Conservation (phyloP, 2,329 filamentous ascomycete species). For the Canariomyces notabilis region DNA sequence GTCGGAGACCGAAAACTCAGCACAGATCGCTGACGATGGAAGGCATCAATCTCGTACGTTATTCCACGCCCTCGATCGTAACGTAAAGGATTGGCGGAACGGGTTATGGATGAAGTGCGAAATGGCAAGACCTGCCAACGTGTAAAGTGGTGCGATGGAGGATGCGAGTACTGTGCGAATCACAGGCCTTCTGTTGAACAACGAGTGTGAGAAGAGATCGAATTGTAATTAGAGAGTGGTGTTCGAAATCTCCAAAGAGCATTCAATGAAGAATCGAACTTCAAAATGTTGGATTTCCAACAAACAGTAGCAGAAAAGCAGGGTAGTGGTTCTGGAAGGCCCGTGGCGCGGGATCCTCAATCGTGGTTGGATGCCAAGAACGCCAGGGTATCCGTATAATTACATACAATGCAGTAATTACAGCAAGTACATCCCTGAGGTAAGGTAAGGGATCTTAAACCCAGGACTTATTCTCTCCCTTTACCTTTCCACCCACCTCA, state of each 20-base stretch:
- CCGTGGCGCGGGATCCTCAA: not conserved
- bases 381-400: not conserved
- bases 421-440: too few relatives aligned
- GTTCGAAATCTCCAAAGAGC: conserved; percentile 9
- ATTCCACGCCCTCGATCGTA: too few relatives aligned
- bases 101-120: not conserved
- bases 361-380: conserved; percentile 6
- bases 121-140: conserved; percentile 3
- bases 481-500: too few relatives aligned
- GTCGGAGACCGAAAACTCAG: not conserved
- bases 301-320: not conserved
- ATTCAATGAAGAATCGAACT: conserved; percentile 1
- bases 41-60: too few relatives aligned
- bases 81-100: not conserved
- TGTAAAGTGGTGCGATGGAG: not conserved
- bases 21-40: too few relatives aligned
- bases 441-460: too few relatives aligned
- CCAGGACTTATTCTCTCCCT: too few relatives aligned
- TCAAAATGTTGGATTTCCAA: not conserved
- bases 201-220: conserved; percentile 16
- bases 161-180: not conserved
- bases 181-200: conserved; percentile 2
- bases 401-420: too few relatives aligned
- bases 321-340: conserved; percentile 14
- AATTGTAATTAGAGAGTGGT: conserved; percentile 17